Conservation (phyloP, 1,284 basidiomycete species). For the Pseudozyma sp. region DNA sequence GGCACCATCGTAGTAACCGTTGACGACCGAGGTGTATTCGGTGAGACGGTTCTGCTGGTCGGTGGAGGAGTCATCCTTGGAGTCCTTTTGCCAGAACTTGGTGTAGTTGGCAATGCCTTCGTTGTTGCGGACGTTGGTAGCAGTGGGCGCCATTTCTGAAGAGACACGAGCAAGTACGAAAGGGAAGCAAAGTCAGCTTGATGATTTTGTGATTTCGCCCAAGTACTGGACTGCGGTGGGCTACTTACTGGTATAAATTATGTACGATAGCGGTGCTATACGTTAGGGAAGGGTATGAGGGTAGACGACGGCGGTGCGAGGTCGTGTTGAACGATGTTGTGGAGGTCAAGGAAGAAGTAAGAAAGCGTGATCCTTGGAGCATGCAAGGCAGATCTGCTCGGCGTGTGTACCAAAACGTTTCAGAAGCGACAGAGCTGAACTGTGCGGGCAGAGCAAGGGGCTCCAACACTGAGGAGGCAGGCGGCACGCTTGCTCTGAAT, state of each 20-base stretch:
- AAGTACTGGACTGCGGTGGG: not conserved
- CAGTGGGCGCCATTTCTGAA: conserved; percentile 48
- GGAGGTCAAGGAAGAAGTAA: not conserved
- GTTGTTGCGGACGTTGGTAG: conserved; percentile 80
- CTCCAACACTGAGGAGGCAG: not conserved
- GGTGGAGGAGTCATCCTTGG: conserved; percentile 77
- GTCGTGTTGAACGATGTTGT: conserved; percentile 21
- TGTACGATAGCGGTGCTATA: not conserved
- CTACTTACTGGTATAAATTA: conserved; percentile 6
- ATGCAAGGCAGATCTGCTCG: conserved; percentile 3
- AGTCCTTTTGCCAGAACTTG: conserved; percentile 92
- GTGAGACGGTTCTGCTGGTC: conserved; percentile 83
- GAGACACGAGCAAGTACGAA: not conserved
- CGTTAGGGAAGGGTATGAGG: not conserved
- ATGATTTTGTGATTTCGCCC: not conserved
- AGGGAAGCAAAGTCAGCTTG: not conserved
- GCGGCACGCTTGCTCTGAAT: not conserved
- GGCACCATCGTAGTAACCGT: conserved; percentile 96
- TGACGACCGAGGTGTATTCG: conserved; percentile 92
- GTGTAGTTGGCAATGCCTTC: conserved; percentile 90
- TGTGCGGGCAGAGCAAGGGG: too few relatives aligned
- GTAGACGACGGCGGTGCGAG: conserved; percentile 8
- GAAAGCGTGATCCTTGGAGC: not conserved
- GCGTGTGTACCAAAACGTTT: not conserved
- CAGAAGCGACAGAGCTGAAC: not conserved